Base-by-base conservation (phyloP, 2,329 filamentous ascomycete genomes). In the Colletotrichum sansevieriae region DNA sequence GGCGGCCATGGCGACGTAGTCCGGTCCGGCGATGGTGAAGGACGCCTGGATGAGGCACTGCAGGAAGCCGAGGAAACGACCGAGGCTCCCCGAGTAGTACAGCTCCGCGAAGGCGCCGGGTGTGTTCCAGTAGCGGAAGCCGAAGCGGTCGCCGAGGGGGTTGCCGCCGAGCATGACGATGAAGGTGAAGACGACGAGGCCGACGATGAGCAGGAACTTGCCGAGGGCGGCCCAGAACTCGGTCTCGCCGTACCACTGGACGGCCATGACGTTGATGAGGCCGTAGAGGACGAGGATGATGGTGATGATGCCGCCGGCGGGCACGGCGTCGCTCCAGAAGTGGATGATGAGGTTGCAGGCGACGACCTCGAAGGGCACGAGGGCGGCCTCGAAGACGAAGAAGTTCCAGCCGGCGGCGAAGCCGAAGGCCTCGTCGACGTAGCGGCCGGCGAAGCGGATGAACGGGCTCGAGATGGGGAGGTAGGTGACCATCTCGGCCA, bases 131-230 rank as follows among this genome's bases (percentile, higher is more conserved):
- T 86, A 89, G 0, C 78, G 85, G 76, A 95, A 95, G 1, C 92
- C 92, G 71, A 92, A 92, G 0, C 87, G 83, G 72, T 95, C 91
- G 43, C 87, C 83, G 1, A 89, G 77, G 0, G 94, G 94, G 72
- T 95, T 96, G 3, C 92, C 94, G 8, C 93, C 94, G 1, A 96
- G 81, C 90, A 96, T 95, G 71, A 90, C 88, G 71, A 97, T 85
- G 75, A 97, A 93, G 2, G 93, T 95, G 80, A 93, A 95, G 71
- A 89, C 74, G 72, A 95, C 86, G 58, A 95, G 83, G 1, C 88
- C 91, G 41, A 94, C 79, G 68, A 92, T 92, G 58, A 94, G 84
- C 2, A 94, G 73, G 3, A 94, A 86, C 76, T 94, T 94, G 63
- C 90, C 90, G 2, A 92, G 77, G 2, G 92, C 90, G 20, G 90